Conservation (phyloP, 116 monocot species). For the Zostera marina region DNA sequence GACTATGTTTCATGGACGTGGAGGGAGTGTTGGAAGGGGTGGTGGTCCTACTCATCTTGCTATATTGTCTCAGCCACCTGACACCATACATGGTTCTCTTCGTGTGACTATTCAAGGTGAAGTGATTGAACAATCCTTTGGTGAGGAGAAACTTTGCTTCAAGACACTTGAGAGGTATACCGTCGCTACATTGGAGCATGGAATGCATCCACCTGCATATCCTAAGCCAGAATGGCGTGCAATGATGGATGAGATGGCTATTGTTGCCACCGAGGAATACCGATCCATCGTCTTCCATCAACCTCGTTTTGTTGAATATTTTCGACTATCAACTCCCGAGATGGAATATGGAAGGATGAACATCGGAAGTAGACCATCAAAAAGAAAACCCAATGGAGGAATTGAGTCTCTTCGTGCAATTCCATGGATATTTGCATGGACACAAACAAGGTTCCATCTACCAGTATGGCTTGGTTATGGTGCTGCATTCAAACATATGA, state of each 20-base stretch:
- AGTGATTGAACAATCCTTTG: slow-evolving; percentile 93
- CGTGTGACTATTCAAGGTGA: slow-evolving; percentile 94
- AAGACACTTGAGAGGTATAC: slow-evolving; percentile 80
- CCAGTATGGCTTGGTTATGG: slow-evolving; percentile 70
- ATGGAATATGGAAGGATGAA: slow-evolving; percentile 92
- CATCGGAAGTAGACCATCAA: slow-evolving; percentile 81
- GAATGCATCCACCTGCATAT: slow-evolving; percentile 75
- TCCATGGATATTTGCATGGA: slow-evolving; percentile 96
- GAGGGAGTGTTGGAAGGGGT: slow-evolving; percentile 89
- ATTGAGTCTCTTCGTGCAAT: slow-evolving; percentile 69
- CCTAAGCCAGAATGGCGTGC: slow-evolving; percentile 95
- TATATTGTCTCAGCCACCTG: slow-evolving; percentile 88
- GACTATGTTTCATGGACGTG: slow-evolving; percentile 90
- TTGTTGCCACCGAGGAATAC: slow-evolving; percentile 65
- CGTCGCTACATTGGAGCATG: slow-evolving; percentile 93
- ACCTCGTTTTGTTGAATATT: slow-evolving; percentile 92
- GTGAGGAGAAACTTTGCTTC: slow-evolving; percentile 91
- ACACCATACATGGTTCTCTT: slow-evolving; percentile 76
- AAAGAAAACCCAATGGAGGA: slow-evolving; percentile 82
- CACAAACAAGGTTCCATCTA: slow-evolving; percentile 61
- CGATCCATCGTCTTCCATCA: slow-evolving; percentile 83
- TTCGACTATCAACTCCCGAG: slow-evolving; percentile 85
- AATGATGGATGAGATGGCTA: slow-evolving; percentile 84
- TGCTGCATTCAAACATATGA: slow-evolving; percentile 45
- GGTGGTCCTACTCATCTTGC: slow-evolving; percentile 97